Base-by-base conservation (phyloP, 768 basidiomycete genomes). In the Coprinellus micaceus region DNA sequence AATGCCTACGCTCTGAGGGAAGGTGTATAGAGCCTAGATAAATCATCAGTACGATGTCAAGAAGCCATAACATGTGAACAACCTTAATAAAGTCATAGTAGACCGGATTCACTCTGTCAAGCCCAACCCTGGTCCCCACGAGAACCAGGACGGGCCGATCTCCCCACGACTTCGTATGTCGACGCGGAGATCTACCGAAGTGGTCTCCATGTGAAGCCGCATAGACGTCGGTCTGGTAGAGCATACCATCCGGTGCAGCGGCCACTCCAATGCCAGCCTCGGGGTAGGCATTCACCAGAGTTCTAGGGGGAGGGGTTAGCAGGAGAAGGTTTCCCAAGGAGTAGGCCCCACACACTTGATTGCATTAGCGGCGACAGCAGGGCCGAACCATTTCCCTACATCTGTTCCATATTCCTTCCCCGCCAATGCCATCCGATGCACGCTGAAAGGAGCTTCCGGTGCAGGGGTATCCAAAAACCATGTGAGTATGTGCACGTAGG, bases 341-440 rank as follows among this genome's bases (percentile, higher is more conserved):
- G 57, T 19, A 41, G 3, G 53, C 40, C 41, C 36, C 17, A 37
- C 80, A 54, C 66, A 92, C 89, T 89, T 93, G 74, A 98, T 89
- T 11, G 94, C 95, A 36, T 95, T 94, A 7, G 95, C 94, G n/a
- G 96, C 97, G 0, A 91, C 94, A 66, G 91, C 95, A 0, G 96
- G 96, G 0, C 96, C 96, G 65, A 98, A 98, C 96, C 96, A 98
- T 69, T 94, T 89, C 1, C 96, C 96, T 0, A 98, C 89, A 61
- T 94, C 91, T 59, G 91, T 98, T 12, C 96, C 96, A 1, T 98
- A 80, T 63, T 94, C 89, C 66, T 98, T 95, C 0, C 96, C 96
- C 0, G 94, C 89, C 21, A 94, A 75, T 0, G 95, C 95, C 89
- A 99, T 97, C 46, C 93, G 82, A 70, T 99, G 96, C 6, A 99